Evolutionary conservation across 768 basidiomycete genomes (phyloP), one percentile per base, ranked within the genome.

Genomic region (Thelephora ganbajun): DNA sequence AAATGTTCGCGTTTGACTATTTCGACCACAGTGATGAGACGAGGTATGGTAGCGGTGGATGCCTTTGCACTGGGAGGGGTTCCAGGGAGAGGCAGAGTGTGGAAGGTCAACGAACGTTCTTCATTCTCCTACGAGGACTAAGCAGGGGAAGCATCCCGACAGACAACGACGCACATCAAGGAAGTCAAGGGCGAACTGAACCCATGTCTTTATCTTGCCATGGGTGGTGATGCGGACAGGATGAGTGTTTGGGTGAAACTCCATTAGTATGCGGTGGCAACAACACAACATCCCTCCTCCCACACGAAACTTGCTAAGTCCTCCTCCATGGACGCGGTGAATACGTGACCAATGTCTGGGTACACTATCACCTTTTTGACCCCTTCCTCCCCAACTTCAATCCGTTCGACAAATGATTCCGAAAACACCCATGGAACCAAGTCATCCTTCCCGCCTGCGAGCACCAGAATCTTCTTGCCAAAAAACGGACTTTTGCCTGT

Each of bases 1-100:
- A 85, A 51, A 57, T 78, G 89, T 57, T 89, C 83, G 22, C 89
- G 75, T 57, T 91, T 91, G 55, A 89, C 75, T 48, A 91, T 85
- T 61, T 93, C 89, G 0, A 78, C 79, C 3, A 88, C 82, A 0
- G 80, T 77, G 34, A 92, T 68, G 6, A 93, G 69, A 0, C 81
- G 75, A 0, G 85, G 77, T 4, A 77, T 70, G 6, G 65, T 59
- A 0, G 63, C 53, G 33, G 41, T 47, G 19, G 44, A 5, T 23
- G 33, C 50, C 12, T 53, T 48, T 19, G 46, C 41, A 36, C 33
- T n/a, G 39, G 12, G 6, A 30, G 50, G 50, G 11, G 14, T 43
- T 43, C 48, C 51, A n/a, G 48, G 43, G 3, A 61, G 56, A 3
- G 80, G 80, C 3, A 78, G 62, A 0, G 81, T 82, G 55, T 83